phyloP scores from a whole-genome alignment of 2,329 filamentous ascomycete species.

The Apiospora rasikravindrae region DNA sequence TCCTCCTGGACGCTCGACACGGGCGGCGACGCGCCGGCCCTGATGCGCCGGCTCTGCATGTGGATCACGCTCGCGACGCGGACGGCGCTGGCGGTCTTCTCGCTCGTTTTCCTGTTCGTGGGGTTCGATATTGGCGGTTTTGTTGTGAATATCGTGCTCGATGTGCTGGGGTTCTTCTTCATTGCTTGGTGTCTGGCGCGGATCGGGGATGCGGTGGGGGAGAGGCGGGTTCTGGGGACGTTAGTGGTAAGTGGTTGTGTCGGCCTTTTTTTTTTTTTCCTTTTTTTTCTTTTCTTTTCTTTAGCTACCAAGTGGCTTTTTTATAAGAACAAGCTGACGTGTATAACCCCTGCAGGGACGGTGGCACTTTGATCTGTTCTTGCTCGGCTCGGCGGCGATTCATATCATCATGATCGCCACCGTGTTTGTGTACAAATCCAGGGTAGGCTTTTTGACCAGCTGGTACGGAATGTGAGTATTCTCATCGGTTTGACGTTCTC shows the following conservation, averaged over 20 bases:
- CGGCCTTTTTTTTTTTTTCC: too few relatives aligned
- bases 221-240: constrained; percentile 13
- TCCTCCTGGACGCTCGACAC: constrained; percentile 18
- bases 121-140: constrained; percentile 9
- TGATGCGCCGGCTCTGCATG: constrained; percentile 21
- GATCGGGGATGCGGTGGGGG: constrained; percentile 11
- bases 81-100: background rate
- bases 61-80: constrained; percentile 20
- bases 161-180: constrained; percentile 20
- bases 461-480: constrained; percentile 21
- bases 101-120: constrained; percentile 9
- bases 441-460: background rate
- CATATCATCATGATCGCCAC: constrained; percentile 18
- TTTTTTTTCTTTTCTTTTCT: too few relatives aligned
- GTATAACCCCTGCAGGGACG: background rate
- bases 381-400: constrained; percentile 10
- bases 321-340: background rate
- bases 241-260: background rate
- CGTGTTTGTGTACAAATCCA: constrained; percentile 14
- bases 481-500: too few relatives aligned
- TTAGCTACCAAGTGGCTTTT: too few relatives aligned
- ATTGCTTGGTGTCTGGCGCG: constrained; percentile 16
- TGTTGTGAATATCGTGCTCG: background rate
- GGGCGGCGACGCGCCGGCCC: constrained; percentile 10
- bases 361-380: constrained; percentile 20